Evolutionary conservation across 352 stramenopile species (phyloP).

Genomic region (Pythium biforme): DNA sequence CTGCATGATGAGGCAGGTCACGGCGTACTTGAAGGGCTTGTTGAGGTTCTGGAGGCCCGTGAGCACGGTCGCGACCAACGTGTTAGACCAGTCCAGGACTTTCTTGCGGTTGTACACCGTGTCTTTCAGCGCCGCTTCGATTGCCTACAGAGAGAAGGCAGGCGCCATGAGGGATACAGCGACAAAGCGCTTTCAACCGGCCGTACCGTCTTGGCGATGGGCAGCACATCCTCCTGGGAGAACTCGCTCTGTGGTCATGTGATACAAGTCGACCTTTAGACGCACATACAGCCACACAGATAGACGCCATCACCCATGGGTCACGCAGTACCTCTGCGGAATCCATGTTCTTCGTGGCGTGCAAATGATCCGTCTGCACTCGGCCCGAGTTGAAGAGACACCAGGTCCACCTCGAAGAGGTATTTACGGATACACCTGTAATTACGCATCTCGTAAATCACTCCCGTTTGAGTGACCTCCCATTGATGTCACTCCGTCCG

Average conservation of each 20-base stretch:
- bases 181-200: not conserved
- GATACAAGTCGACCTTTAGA: no score
- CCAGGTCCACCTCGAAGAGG: not conserved
- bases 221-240: slow-evolving; percentile 73
- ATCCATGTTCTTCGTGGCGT: slow-evolving; percentile 36
- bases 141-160: slow-evolving; percentile 40
- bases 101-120: slow-evolving; percentile 87
- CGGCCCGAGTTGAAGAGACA: no score
- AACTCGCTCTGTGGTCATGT: slow-evolving; percentile 87
- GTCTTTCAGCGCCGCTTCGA: slow-evolving; percentile 75
- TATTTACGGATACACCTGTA: slow-evolving; percentile 14
- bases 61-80: slow-evolving; percentile 75
- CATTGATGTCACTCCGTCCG: not conserved
- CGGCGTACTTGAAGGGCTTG: slow-evolving; percentile 85
- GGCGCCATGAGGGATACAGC: no score
- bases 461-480: slow-evolving; percentile 4
- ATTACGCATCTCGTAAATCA: slow-evolving; percentile 20
- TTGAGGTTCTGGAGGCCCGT: slow-evolving; percentile 83
- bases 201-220: slow-evolving; percentile 64
- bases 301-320: not conserved
- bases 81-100: slow-evolving; percentile 84
- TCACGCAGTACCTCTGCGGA: slow-evolving; percentile 16
- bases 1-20: slow-evolving; percentile 86
- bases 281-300: not conserved
- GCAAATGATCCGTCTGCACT: no score